Base-by-base conservation (phyloP, 192 early-diverging fungal species). In the Gamsiella multidivaricata region DNA sequence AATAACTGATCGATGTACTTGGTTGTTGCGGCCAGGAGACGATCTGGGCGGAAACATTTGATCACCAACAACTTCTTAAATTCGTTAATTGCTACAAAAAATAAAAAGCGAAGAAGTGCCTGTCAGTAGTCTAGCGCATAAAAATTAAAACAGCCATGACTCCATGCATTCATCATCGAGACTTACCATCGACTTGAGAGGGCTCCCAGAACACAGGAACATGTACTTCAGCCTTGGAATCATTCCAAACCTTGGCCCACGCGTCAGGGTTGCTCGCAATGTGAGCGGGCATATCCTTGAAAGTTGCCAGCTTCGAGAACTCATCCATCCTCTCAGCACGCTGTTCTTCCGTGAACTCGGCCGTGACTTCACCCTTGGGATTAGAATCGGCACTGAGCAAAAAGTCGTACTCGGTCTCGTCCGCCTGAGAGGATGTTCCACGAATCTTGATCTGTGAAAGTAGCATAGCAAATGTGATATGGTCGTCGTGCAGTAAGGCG, bases 401-500 rank as follows among this genome's bases (percentile, higher is more conserved):
- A 60, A 88, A 91, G 37, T 94, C 92, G 39, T 86, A 90, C 59
- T 92, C 92, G 5, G 70, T 61, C 18, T 92, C 89, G 46, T 92
- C 87, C 10, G 88, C 60, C 39, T 79, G 80, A n/a, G 90, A 83
- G 8, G 72, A 51, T n/a, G 82, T 54, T 28, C 83, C 84, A 18
- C 90, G 87, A 43, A 94, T 73, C 70, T 94, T 95, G 65, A 99
- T 93, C 68, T 93, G 94, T 15, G 93, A 89, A 60, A 99, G 69
- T 51, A 95, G 82, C 69, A 98, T 76, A 26, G 97, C 91, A 82
- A 97, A 93, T 20, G 90, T 90, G n/a, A 95, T 84, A 64, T 95
- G 92, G 73, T 97, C 94, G 50, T 94, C 96, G 70, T 99, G 95
- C 65, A 94, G 75, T 53, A 99, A 74, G n/a, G 95, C 87, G 33